Percentiles rank a stretch among this genome's conserved stretches.
Conservation (phyloP, 805 yeast species). For the Yarrowia keelungensis region DNA sequence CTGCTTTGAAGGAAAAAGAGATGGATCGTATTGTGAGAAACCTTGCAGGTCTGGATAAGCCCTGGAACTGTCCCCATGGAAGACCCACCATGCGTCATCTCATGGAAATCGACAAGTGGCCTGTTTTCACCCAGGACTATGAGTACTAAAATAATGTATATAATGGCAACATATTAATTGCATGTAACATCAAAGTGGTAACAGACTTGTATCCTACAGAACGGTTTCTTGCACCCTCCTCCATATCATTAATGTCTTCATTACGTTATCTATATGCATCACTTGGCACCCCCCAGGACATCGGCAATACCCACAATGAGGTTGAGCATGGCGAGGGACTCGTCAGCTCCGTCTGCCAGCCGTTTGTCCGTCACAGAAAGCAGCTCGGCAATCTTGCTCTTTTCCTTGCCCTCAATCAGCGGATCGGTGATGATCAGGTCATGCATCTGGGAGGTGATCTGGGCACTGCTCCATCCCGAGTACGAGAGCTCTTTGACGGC, state of each 20-base stretch:
- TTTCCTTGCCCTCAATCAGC: slow-evolving; percentile 57
- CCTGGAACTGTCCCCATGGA: slow-evolving; percentile 97
- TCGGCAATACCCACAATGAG: slow-evolving; percentile 61
- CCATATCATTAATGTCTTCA: background rate
- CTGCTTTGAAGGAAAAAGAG: slow-evolving; percentile 59
- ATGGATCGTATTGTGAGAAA: slow-evolving; percentile 76
- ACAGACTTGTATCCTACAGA: background rate
- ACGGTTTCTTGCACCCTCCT: background rate
- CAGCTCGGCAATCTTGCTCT: slow-evolving; percentile 67
- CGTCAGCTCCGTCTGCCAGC: slow-evolving; percentile 86
- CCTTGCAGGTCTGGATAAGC: slow-evolving; percentile 77
- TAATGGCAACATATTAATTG: background rate
- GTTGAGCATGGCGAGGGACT: slow-evolving; percentile 79
- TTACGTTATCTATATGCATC: too few relatives aligned
- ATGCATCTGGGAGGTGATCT: slow-evolving; percentile 73
- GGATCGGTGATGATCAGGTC: slow-evolving; percentile 68
- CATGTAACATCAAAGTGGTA: too few relatives aligned
- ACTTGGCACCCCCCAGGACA: slow-evolving; percentile 26
- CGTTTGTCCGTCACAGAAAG: slow-evolving; percentile 78
- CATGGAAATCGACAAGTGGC: slow-evolving; percentile 55
- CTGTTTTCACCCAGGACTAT: slow-evolving; percentile 7
- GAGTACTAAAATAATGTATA: background rate
- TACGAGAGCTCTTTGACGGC: slow-evolving; percentile 48
- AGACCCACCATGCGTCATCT: slow-evolving; percentile 96
- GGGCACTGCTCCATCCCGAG: slow-evolving; percentile 85